These are phyloP conservation scores for Gastrolobium villosum DNA, from an alignment of 306 rosid genomes.

Conservation along the genomic window DNA sequence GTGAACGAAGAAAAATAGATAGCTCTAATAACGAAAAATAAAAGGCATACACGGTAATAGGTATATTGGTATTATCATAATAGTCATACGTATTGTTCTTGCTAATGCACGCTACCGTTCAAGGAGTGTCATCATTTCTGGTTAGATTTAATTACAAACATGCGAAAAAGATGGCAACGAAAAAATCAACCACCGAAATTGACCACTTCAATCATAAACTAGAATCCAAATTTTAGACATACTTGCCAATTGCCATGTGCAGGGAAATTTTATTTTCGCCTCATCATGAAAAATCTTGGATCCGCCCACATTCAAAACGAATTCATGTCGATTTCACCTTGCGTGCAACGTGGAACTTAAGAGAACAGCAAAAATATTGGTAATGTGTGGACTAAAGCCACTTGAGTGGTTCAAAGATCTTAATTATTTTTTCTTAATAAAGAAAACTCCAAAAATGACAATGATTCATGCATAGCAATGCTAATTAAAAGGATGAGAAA, in stretches of 20 bases:
- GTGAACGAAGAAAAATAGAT: background rate
- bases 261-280: background rate
- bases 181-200: slow-evolving; percentile 44
- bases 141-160: background rate
- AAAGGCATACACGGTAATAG: background rate
- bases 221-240: background rate
- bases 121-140: background rate
- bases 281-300: background rate
- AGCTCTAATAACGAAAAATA: background rate
- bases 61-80: background rate
- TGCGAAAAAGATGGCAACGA: slow-evolving; percentile 32
- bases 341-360: slow-evolving; percentile 38
- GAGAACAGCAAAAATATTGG: slow-evolving; percentile 14
- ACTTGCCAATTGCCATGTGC: slow-evolving; percentile 21
- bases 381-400: slow-evolving; percentile 25
- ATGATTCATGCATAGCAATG: too few relatives aligned
- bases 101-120: slow-evolving; percentile 29
- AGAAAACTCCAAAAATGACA: too few relatives aligned
- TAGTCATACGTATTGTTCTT: background rate
- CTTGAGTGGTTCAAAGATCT: slow-evolving; percentile 24
- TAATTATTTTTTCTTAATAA: background rate
- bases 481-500: too few relatives aligned
- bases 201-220: slow-evolving; percentile 27
- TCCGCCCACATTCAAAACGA: background rate
- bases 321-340: slow-evolving; percentile 3